Conservation (phyloP, 2,329 filamentous ascomycete species). For the Diaporthe sp. region DNA sequence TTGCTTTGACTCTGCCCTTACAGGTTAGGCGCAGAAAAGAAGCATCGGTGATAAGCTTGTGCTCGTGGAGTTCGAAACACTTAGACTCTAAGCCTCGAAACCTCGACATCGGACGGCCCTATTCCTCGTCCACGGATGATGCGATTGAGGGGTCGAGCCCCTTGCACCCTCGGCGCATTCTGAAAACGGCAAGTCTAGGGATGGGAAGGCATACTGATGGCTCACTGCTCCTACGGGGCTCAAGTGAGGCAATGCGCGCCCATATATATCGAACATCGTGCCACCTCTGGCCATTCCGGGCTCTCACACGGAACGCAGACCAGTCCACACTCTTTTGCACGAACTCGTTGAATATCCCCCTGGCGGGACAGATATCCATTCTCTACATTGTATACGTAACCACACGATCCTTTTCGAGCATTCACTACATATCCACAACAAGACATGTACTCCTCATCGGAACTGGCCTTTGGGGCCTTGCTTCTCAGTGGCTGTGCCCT, state of each 20-base stretch:
- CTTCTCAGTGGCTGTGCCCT: slow-evolving; percentile 1
- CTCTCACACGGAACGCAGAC: neutral
- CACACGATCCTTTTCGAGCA: slow-evolving; percentile 6
- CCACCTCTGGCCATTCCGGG: neutral
- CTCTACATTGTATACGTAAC: neutral
- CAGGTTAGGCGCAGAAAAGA: neutral
- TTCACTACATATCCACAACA: neutral
- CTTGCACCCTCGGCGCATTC: neutral
- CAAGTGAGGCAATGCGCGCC: slow-evolving; percentile 9
- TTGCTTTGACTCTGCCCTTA: slow-evolving; percentile 6
- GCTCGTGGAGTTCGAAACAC: slow-evolving; percentile 21
- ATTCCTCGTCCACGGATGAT: neutral
- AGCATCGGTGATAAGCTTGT: slow-evolving; percentile 7
- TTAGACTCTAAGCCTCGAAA: slow-evolving; percentile 1
- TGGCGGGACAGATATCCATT: slow-evolving; percentile 14
- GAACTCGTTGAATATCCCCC: neutral
- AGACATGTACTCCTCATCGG: slow-evolving; percentile 6
- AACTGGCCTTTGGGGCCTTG: neutral
- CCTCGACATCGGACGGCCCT: slow-evolving; percentile 22
- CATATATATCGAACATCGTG: neutral
- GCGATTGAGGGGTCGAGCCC: slow-evolving; percentile 10
- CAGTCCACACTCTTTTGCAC: slow-evolving; percentile 1
- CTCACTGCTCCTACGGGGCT: neutral
- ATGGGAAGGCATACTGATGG: neutral
- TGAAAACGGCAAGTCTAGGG: slow-evolving; percentile 3